Percentiles rank a stretch among this genome's conserved stretches.
phyloP scores from a whole-genome alignment of 768 basidiomycete genomes.

The Scleroderma citrinum region DNA sequence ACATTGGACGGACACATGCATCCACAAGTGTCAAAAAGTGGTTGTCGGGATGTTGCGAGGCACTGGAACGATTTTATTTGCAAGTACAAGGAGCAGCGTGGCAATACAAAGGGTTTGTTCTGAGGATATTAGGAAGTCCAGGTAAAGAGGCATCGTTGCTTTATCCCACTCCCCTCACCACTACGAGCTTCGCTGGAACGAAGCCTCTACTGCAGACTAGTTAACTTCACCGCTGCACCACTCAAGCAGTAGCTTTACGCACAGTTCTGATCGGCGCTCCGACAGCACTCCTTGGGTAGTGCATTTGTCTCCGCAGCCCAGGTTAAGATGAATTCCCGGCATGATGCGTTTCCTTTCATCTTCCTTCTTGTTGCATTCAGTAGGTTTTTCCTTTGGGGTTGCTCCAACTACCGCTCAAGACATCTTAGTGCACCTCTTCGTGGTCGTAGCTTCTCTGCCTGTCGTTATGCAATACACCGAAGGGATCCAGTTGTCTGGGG shows the following conservation, averaged over 20 bases:
- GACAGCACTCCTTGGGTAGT: neutral
- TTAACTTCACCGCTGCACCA: neutral
- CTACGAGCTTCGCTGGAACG: no score
- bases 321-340: slow-evolving; percentile 4
- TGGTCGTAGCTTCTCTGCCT: slow-evolving; percentile 4
- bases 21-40: no score
- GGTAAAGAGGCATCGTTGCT: no score
- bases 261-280: neutral
- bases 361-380: slow-evolving; percentile 4
- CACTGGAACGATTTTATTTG: no score
- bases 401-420: neutral
- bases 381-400: neutral
- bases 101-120: no score
- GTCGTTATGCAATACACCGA: slow-evolving; percentile 4
- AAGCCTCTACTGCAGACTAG: no score
- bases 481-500: slow-evolving; percentile 5
- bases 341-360: neutral
- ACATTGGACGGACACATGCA: no score
- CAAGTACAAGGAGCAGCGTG: no score
- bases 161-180: no score
- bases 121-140: no score
- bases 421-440: slow-evolving; percentile 3
- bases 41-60: no score
- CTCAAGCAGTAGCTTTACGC: neutral
- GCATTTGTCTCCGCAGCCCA: neutral